A percentile compares a stretch with the other conserved stretches of the same genome.
phyloP scores from a whole-genome alignment of 768 basidiomycete species.

The Pisolithus sp. region DNA sequence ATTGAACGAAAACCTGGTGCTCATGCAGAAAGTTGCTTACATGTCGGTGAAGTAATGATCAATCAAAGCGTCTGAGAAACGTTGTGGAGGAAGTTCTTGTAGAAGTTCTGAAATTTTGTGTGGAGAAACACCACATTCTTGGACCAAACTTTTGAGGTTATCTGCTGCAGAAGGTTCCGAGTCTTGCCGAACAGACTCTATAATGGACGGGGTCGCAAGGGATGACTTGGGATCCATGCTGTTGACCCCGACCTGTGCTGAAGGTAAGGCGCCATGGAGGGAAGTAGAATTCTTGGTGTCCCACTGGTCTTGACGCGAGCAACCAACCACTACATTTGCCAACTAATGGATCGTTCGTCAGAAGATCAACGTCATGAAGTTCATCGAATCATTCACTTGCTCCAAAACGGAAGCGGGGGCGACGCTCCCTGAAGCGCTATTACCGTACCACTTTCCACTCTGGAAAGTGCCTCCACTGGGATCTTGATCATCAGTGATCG shows the following conservation, averaged over 20 bases:
- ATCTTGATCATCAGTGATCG: conserved; percentile 74
- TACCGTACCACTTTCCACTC: conserved; percentile 82
- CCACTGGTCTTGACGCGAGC: conserved; percentile 27
- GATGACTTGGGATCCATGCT: conserved; percentile 21
- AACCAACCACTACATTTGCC: conserved; percentile 46
- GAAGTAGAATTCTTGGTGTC: conserved; percentile 13
- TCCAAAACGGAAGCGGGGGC: conserved; percentile 74
- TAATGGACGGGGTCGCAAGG: conserved; percentile 26
- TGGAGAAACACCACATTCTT: conserved; percentile 88
- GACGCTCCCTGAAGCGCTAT: conserved; percentile 76
- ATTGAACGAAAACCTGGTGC: not conserved
- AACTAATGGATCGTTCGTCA: conserved; percentile 34
- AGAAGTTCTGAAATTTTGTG: conserved; percentile 87
- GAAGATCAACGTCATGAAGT: conserved; percentile 9
- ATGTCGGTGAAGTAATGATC: conserved; percentile 75
- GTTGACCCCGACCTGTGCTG: conserved; percentile 20
- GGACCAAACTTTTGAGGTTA: conserved; percentile 77
- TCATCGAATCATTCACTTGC: conserved; percentile 46
- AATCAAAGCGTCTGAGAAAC: conserved; percentile 69
- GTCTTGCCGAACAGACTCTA: conserved; percentile 38
- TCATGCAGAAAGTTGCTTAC: conserved; percentile 34
- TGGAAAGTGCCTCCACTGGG: conserved; percentile 71
- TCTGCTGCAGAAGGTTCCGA: conserved; percentile 58
- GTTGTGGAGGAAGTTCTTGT: conserved; percentile 77
- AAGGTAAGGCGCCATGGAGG: conserved; percentile 7